These are phyloP conservation scores for Aspergillus niger DNA, from an alignment of 2,329 filamentous ascomycete genomes.

Conservation along the genomic window DNA sequence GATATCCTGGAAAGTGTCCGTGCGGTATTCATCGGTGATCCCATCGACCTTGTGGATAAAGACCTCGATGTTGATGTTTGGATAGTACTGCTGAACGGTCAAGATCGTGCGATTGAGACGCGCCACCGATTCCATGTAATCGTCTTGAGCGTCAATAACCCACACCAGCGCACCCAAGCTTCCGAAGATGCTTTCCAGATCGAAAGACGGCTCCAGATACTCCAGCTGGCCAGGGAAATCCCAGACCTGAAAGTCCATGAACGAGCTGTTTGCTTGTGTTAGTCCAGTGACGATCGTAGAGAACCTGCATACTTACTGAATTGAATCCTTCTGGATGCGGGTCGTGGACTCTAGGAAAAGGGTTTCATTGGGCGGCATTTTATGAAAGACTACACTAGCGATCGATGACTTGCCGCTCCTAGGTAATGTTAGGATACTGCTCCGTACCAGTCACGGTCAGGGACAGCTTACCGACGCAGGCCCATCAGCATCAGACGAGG, in stretches of 20 bases:
- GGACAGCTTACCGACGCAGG: slow-evolving; percentile 72
- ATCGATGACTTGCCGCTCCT: slow-evolving; percentile 99
- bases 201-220: slow-evolving; percentile 85
- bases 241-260: slow-evolving; percentile 99
- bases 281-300: not conserved
- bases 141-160: slow-evolving; percentile 98
- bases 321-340: slow-evolving; percentile 88
- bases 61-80: slow-evolving; percentile 94
- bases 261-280: slow-evolving; percentile 65
- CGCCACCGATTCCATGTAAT: slow-evolving; percentile 88
- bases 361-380: slow-evolving; percentile 92
- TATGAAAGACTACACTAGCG: slow-evolving; percentile 98
- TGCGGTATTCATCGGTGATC: slow-evolving; percentile 93
- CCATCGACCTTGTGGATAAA: slow-evolving; percentile 99
- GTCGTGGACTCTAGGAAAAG: slow-evolving; percentile 94
- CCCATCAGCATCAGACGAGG: slow-evolving; percentile 92
- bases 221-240: slow-evolving; percentile 95
- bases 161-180: slow-evolving; percentile 94
- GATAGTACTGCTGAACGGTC: slow-evolving; percentile 83
- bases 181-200: slow-evolving; percentile 90
- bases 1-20: slow-evolving; percentile 95
- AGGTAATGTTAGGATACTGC: slow-evolving; percentile 22
- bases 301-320: slow-evolving; percentile 69
- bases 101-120: slow-evolving; percentile 87
- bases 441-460: not conserved